Base-by-base conservation (phyloP, 768 basidiomycete species). In the Cyclocybe cylindracea region DNA sequence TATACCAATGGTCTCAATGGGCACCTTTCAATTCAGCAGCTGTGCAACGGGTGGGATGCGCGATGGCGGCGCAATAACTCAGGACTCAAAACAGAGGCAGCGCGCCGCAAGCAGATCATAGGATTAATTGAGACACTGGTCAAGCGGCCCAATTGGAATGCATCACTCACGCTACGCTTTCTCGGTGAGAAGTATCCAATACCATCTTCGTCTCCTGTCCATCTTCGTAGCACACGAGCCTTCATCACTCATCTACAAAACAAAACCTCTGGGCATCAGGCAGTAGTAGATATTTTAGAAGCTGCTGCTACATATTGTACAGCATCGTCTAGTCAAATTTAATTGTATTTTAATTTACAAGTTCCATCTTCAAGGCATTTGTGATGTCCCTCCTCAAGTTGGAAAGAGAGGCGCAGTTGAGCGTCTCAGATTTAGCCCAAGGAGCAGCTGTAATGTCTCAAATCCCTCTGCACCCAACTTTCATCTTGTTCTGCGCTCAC, bases 1-100 rank as follows among this genome's bases (percentile, higher is more conserved):
- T 51, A 61, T 16, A 42, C 9, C 40, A 24, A 42, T 34, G 45
- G 51, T 9, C 24, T 41, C 4, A 24, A 47, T 32, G 51, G 51
- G 10, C 7, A n/a, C 6, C 29, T 53, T 14, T 36, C 45, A 6
- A 39, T 53, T n/a, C 10, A 46, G 19, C 18, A 41, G 19, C 39
- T 46, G 2, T 31, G 10, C 3, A 19, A 40, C 3, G 13, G 36
- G 13, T 51, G 40, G 40, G 11, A 34, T 10, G 40, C 41, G 1
- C 41, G 41, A 14, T 51, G 46, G 46, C 16, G 39, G 14, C 13
- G 38, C 14, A 46, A 47, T 19, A 24, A 39, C 5, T 14, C 10
- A 19, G 31, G 46, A 16, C 37, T 40, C 11, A 53, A 53, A 33
- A 53, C 51, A 7, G 51, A 53, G 45, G 38, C 37, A 9, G 18